Evolutionary conservation across 2,329 filamentous ascomycete species (phyloP).

Genomic region (Botrytis pseudocinerea): DNA sequence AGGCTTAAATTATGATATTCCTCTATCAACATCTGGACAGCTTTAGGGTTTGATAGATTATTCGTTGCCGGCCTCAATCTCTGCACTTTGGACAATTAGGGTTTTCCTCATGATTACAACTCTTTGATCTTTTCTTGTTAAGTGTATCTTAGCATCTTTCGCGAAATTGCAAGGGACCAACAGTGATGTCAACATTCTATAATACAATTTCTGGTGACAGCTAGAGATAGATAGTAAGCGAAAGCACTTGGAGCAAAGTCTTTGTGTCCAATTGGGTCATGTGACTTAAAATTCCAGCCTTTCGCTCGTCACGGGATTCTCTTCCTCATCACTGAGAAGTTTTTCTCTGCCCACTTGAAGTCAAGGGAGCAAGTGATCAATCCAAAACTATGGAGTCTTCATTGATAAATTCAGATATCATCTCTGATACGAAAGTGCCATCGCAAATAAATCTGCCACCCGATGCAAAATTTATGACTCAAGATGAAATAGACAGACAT

Average conservation of each 20-base stretch:
- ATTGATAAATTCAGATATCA: not conserved
- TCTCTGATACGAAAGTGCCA: not conserved
- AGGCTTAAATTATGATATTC: not conserved
- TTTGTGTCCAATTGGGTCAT: not conserved
- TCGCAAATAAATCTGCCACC: constrained; percentile 9
- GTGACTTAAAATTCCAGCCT: not conserved
- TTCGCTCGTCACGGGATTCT: not conserved
- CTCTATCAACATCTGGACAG: not conserved
- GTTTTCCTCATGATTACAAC: not conserved
- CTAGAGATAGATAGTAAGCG: not conserved
- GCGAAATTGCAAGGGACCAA: not conserved
- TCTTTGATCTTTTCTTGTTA: not conserved
- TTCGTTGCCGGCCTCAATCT: not conserved
- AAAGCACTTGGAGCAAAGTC: not conserved
- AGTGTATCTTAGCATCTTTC: not conserved
- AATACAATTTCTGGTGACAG: not conserved
- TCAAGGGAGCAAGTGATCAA: not conserved
- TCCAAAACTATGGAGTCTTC: not conserved
- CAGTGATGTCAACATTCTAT: not conserved
- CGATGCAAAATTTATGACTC: constrained; percentile 23
- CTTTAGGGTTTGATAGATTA: not conserved
- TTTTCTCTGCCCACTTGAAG: not conserved
- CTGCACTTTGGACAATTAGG: not conserved
- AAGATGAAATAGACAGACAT: constrained; percentile 42
- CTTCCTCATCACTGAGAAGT: not conserved